Base-by-base conservation (phyloP, 257 asterid species). In the Capsicum chinense region DNA sequence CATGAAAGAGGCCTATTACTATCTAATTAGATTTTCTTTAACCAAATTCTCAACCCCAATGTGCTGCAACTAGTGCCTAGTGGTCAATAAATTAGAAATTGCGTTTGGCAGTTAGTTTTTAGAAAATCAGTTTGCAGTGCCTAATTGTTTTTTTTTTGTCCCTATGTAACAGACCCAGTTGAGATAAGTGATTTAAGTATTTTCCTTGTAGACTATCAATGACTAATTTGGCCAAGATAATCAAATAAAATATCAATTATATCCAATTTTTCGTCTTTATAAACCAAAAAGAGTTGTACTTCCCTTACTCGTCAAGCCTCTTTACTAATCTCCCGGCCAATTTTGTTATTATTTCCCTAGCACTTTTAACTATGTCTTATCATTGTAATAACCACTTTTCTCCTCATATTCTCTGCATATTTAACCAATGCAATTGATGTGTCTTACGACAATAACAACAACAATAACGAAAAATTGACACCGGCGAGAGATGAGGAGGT, bases 401-500 rank as follows among this genome's bases (percentile, higher is more conserved):
- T 69, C 56, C 33, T 70, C 57, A 44, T 44, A 9, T n/a, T 44
- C 16, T 58, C 37, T 44, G 56, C 56, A 2, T n/a, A 12, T 39
- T 39, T 58, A 5, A 56, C 39, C 10, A 9, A 56, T 58, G 83
- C 83, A 47, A 62, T 44, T 58, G 83, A 79, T 56, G 58, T 58
- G 70, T 79, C 54, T 4, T 11, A 58, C 17, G 26, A 58, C 70
- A 7, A 57, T 60, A 42, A 70, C n/a, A 15, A 56, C 16, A 79
- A 15, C 54, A 58, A 44, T 15, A 37, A 19, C 16, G 33, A 0
- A n/a, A 59, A 59, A 59, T 17, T 59, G 66, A 59, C 26, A n/a
- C 15, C 62, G 15, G 17, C 7, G 19, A 50, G 4, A 6, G 70
- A 79, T 9, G 70, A 37, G 56, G 83, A 86, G 81, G 91, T 93